Evolutionary conservation across 371 early-diverging fungal species (phyloP).

Genomic region (Dipsacomyces acuminosporus): DNA sequence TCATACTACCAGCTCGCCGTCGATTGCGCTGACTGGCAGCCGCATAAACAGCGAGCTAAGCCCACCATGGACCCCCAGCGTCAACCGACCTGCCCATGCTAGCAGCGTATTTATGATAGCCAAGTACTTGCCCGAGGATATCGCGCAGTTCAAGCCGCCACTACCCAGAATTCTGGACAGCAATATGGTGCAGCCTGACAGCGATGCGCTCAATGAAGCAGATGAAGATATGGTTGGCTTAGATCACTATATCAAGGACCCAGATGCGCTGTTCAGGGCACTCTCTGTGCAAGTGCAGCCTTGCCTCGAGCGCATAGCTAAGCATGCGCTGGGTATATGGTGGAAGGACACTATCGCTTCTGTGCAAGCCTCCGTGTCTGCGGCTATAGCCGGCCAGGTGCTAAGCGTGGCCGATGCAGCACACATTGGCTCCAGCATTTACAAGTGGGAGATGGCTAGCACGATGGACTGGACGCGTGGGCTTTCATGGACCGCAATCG

Average conservation of each 20-base stretch:
- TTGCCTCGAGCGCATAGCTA: slow-evolving; percentile 16
- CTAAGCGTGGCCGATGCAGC: slow-evolving; percentile 21
- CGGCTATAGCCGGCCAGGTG: slow-evolving; percentile 9
- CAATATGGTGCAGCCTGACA: slow-evolving; percentile 1
- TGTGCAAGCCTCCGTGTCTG: neutral
- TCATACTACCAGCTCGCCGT: neutral
- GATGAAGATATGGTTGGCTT: slow-evolving; percentile 19
- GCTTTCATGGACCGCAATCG: slow-evolving; percentile 6
- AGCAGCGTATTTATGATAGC: slow-evolving; percentile 29
- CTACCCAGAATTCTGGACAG: slow-evolving; percentile 27
- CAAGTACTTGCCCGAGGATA: slow-evolving; percentile 29
- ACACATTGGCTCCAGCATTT: slow-evolving; percentile 6
- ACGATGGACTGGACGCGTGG: slow-evolving; percentile 12
- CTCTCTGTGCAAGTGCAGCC: slow-evolving; percentile 37
- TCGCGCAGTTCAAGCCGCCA: slow-evolving; percentile 33
- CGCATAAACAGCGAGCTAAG: neutral
- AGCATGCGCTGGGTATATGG: slow-evolving; percentile 23
- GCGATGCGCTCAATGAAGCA: slow-evolving; percentile 19
- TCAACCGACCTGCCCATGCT: neutral
- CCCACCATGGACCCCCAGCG: neutral
- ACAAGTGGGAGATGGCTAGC: slow-evolving; percentile 4
- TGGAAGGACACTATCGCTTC: slow-evolving; percentile 7
- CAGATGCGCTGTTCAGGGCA: slow-evolving; percentile 9
- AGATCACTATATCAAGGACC: slow-evolving; percentile 4
- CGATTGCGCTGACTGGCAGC: neutral